Conservation (phyloP, 768 basidiomycete genomes). For the Lactarius indigo region DNA sequence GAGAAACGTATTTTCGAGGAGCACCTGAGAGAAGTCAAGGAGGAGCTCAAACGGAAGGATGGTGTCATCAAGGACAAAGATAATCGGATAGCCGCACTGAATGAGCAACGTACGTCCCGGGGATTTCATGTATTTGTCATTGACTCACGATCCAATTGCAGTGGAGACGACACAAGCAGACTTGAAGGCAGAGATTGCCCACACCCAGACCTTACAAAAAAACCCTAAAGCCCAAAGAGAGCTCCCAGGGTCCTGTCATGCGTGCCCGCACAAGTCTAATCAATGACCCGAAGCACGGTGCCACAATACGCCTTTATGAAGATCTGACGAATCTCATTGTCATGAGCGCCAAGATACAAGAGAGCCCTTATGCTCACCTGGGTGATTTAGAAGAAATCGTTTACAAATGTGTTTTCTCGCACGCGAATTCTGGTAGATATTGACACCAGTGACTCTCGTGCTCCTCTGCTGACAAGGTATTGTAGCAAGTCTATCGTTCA, state of each 20-base stretch:
- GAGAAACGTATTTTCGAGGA: slow-evolving; percentile 54
- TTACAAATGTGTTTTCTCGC: slow-evolving; percentile 65
- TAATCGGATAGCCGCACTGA: slow-evolving; percentile 43
- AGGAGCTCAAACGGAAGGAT: slow-evolving; percentile 43
- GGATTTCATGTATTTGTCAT: slow-evolving; percentile 2
- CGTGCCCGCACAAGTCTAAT: slow-evolving; percentile 36
- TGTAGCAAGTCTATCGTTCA: slow-evolving; percentile 44
- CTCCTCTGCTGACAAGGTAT: background rate
- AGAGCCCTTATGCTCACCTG: slow-evolving; percentile 35
- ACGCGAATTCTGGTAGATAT: slow-evolving; percentile 21
- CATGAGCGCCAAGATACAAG: slow-evolving; percentile 52
- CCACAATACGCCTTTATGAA: slow-evolving; percentile 75
- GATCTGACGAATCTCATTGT: slow-evolving; percentile 81
- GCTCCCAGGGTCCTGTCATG: slow-evolving; percentile 36
- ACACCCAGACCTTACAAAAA: slow-evolving; percentile 41
- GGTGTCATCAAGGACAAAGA: slow-evolving; percentile 42
- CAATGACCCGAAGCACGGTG: slow-evolving; percentile 55
- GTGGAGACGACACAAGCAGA: slow-evolving; percentile 52
- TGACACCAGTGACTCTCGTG: background rate
- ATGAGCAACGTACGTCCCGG: slow-evolving; percentile 43
- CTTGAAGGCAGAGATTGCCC: slow-evolving; percentile 61
- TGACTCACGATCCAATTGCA: slow-evolving; percentile 30
- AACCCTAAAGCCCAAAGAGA: slow-evolving; percentile 40
- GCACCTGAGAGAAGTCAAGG: slow-evolving; percentile 44
- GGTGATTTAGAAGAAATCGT: slow-evolving; percentile 55